phyloP scores from a whole-genome alignment of 2,329 filamentous ascomycete genomes.

The Trichoderma koningiopsis region DNA sequence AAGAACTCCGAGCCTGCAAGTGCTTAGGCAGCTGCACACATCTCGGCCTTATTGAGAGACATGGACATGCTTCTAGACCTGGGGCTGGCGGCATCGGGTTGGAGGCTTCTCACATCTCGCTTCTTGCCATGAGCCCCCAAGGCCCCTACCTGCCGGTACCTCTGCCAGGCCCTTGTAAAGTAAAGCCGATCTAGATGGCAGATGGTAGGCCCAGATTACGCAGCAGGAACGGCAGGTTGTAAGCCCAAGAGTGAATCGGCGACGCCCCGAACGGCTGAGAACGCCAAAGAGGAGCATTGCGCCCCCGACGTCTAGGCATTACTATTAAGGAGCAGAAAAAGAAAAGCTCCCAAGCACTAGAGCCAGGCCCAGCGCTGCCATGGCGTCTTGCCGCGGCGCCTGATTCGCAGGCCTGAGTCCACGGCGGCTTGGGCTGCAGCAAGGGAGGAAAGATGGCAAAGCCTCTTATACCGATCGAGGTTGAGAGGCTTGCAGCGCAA shows the following conservation, averaged over 20 bases:
- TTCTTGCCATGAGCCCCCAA: background rate
- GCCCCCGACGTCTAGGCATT: constrained; percentile 11
- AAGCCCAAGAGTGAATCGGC: background rate
- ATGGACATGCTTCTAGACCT: constrained; percentile 1
- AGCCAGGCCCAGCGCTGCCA: background rate
- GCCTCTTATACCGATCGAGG: background rate
- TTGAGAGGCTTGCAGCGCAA: background rate
- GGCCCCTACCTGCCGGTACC: background rate
- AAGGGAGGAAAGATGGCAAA: constrained; percentile 9
- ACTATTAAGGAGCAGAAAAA: background rate
- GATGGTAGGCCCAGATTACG: background rate
- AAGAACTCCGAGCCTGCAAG: background rate
- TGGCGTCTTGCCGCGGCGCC: constrained; percentile 7
- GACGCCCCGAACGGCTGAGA: constrained; percentile 5
- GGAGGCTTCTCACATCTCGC: background rate
- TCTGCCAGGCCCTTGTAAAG: background rate
- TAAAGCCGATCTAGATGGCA: background rate
- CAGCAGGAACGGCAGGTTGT: background rate
- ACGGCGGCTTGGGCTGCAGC: constrained; percentile 13
- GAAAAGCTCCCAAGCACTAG: constrained; percentile 3
- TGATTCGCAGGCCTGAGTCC: constrained; percentile 7
- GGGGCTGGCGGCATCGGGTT: background rate
- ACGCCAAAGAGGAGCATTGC: constrained; percentile 9
- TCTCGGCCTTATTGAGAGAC: constrained; percentile 24
- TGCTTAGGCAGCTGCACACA: constrained; percentile 19